A percentile compares a stretch with the other conserved stretches of the same genome.
These are phyloP conservation scores for Asterionellopsis glacialis DNA, from an alignment of 108 stramenopile genomes.

Conservation along the genomic window DNA sequence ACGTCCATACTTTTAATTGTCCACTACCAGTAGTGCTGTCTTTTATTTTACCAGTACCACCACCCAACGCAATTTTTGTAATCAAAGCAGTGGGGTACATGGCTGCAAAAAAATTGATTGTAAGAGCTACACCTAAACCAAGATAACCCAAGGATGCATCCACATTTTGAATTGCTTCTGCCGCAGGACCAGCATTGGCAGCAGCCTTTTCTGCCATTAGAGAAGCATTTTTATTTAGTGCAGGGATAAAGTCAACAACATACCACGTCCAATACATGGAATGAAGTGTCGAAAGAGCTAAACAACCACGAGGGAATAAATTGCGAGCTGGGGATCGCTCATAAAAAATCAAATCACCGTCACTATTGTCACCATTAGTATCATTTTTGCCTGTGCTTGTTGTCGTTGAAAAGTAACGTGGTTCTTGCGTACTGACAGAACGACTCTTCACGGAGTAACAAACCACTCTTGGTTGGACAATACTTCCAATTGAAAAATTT, in stretches of 20 bases:
- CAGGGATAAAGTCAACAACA: conserved; percentile 39
- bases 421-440: background rate
- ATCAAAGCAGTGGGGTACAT: conserved; percentile 32
- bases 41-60: too few relatives aligned
- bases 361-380: background rate
- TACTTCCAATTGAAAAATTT: background rate
- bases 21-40: too few relatives aligned
- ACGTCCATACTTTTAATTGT: background rate
- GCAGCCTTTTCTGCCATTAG: too few relatives aligned
- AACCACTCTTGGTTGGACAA: background rate
- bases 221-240: conserved; percentile 17
- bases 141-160: conserved; percentile 45
- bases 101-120: conserved; percentile 20
- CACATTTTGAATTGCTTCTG: conserved; percentile 26
- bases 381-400: background rate
- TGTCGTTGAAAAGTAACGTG: background rate
- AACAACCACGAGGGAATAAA: conserved; percentile 17
- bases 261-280: conserved; percentile 46
- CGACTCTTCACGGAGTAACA: too few relatives aligned
- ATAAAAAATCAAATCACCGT: conserved; percentile 1
- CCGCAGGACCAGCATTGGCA: too few relatives aligned
- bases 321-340: background rate
- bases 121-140: conserved; percentile 27
- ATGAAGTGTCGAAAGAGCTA: conserved; percentile 37
- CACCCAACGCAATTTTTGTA: conserved; percentile 1